Base-by-base conservation (phyloP, 257 asterid genomes). In the Solanum megistacrolobum region DNA sequence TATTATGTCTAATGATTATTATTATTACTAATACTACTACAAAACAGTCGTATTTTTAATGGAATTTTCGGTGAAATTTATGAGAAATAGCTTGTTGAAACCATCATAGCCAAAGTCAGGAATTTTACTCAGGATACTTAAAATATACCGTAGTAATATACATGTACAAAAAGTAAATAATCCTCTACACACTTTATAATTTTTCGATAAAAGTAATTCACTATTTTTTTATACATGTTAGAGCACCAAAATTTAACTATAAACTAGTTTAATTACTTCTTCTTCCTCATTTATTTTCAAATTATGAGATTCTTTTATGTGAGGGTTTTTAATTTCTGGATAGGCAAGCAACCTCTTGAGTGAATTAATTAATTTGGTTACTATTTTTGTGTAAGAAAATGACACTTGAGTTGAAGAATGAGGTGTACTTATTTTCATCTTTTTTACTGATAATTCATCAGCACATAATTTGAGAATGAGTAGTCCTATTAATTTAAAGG, bases 391-490 rank as follows among this genome's bases (percentile, higher is more conserved):
- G 75, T 62, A 35, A 52, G 88, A 66, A 86, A 88, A 86, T 72
- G 90, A 88, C 92, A 88, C 84, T 89, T 32, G 16, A 88, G 91
- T 90, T 41, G 68, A 86, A 92, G 91, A 90, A 68, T 88, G 89
- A 86, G 89, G 85, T 73, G 83, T 71, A 62, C 71, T n/a, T 86
- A 78, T 81, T 66, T 87, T 90, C 75, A 18, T 86, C 79, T 89
- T 79, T 69, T 31, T 68, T 23, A 9, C 79, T 65, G 87, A 84
- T 84, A 35, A 84, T 71, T 71, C 0, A 71, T 69, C 76, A 38
- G 34, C 32, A 35, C 87, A 84, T 84, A 84, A 65, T 38, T 84
- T 60, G 36, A 84, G 60, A 84, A 65, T 84, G 87, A 84, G 87
- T 84, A 84, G 79, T 20, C 78, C 1, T 29, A 18, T 46, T 81